Percentiles rank a stretch among this genome's conserved stretches.
These are phyloP conservation scores for Penicillium sp. DNA, from an alignment of 2,329 filamentous ascomycete genomes.

Conservation along the genomic window DNA sequence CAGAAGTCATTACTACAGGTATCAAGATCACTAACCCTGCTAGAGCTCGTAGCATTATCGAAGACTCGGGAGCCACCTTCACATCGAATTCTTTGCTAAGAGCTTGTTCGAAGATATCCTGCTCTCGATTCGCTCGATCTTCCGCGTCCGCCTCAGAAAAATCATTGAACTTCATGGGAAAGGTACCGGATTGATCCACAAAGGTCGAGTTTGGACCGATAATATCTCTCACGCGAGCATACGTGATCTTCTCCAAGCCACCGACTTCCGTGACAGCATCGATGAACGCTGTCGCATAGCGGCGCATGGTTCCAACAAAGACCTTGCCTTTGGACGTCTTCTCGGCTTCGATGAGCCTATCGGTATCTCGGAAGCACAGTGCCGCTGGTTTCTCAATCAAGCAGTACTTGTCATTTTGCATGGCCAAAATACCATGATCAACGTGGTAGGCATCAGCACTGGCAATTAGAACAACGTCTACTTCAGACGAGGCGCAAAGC, in stretches of 20 bases:
- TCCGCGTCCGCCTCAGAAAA: conserved; percentile 32
- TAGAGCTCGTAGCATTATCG: conserved; percentile 45
- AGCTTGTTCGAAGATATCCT: conserved; percentile 35
- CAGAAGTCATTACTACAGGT: too few relatives aligned
- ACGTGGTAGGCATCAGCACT: conserved; percentile 58
- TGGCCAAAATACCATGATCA: conserved; percentile 52
- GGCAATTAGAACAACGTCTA: conserved; percentile 57
- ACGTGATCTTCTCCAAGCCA: conserved; percentile 54
- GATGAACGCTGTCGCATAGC: conserved; percentile 59
- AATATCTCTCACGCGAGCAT: conserved; percentile 57
- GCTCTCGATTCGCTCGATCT: conserved; percentile 25
- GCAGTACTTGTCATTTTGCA: conserved; percentile 55
- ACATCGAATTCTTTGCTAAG: conserved; percentile 38
- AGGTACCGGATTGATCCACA: conserved; percentile 37
- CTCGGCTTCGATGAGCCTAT: conserved; percentile 56
- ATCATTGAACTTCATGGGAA: conserved; percentile 48
- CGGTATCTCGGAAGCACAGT: conserved; percentile 49
- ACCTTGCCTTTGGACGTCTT: conserved; percentile 48
- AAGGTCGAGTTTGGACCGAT: conserved; percentile 55
- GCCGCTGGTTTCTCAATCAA: conserved; percentile 27
- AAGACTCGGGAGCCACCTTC: conserved; percentile 28
- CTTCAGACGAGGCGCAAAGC: conserved; percentile 48
- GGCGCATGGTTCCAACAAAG: conserved; percentile 64
- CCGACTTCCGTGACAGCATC: conserved; percentile 59
- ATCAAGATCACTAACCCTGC: conserved; percentile 20